Base-by-base conservation (phyloP, 768 basidiomycete species). In the Boletellus ananiceps region DNA sequence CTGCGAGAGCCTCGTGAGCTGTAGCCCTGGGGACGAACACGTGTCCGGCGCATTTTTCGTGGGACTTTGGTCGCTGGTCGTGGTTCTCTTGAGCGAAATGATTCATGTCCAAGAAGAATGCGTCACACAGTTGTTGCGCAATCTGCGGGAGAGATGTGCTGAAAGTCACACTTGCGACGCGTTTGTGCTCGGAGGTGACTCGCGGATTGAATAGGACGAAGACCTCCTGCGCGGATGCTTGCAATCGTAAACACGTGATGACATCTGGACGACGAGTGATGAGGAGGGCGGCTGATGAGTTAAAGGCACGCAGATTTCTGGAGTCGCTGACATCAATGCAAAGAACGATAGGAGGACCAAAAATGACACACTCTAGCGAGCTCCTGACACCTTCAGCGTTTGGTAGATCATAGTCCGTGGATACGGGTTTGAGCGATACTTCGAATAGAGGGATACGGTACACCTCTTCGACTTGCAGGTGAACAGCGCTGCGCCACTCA, bases 201-300 rank as follows among this genome's bases (percentile, higher is more conserved):
- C 81, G 80, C 4, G 82, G 81, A 61, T 83, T 82, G 55, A 85
- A 86, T 32, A 84, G 64, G 23, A 78, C 70, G 59, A 80, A 84
- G 21, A 81, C 57, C 37, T 68, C 64, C 31, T 56, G 49, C 3
- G 42, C 32, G 8, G 54, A 46, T 4, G 54, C 58, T 8, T 42
- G 51, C 27, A 73, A 41, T 36, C 66, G 70, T 47, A 84, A 50
- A 55, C 80, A 78, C 15, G 73, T 63, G 35, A 85, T 48, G 33
- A 83, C 81, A 54, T 84, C 77, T 0, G 83, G 83, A 37, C 77
- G 76, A 13, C 80, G 79, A 4, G 82, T 81, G 51, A 86, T 73
- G 35, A 84, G 64, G 23, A 45, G 71, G 69, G 27, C 71, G 57
- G 37, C 70, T 59, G 49, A 61, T 39, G 45, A 61, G 21, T 19